These are phyloP conservation scores for Dothideomycetidae sp. DNA, from an alignment of 2,329 filamentous ascomycete species.

Conservation along the genomic window DNA sequence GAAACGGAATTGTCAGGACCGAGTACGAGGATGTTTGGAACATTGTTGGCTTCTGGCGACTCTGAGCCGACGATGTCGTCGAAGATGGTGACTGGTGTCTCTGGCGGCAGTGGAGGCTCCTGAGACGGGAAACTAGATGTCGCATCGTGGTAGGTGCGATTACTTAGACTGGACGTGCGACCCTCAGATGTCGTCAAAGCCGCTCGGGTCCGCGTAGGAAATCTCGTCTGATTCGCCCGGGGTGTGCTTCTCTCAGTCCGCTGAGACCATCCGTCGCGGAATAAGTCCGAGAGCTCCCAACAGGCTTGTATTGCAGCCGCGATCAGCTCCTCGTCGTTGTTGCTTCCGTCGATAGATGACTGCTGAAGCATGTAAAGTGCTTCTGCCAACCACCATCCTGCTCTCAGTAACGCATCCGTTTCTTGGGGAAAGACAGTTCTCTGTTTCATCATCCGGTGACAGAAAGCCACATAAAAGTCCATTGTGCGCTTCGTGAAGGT, in stretches of 20 bases:
- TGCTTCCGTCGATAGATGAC: slow-evolving; percentile 41
- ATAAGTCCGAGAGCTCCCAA: slow-evolving; percentile 88
- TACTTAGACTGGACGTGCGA: slow-evolving; percentile 35
- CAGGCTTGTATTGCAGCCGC: slow-evolving; percentile 83
- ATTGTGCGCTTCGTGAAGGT: slow-evolving; percentile 78
- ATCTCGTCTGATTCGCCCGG: slow-evolving; percentile 62
- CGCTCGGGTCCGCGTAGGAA: slow-evolving; percentile 24
- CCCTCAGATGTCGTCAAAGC: slow-evolving; percentile 14
- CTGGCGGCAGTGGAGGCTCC: slow-evolving; percentile 41
- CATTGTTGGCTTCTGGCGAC: slow-evolving; percentile 54
- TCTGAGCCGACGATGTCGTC: slow-evolving; percentile 63
- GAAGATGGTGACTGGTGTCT: slow-evolving; percentile 90
- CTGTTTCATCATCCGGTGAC: slow-evolving; percentile 93
- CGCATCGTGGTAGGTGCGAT: slow-evolving; percentile 31
- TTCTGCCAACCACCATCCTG: slow-evolving; percentile 82
- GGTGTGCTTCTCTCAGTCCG: slow-evolving; percentile 77
- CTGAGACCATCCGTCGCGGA: slow-evolving; percentile 83
- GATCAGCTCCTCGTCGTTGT: slow-evolving; percentile 53
- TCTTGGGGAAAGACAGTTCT: slow-evolving; percentile 63
- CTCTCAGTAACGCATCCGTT: slow-evolving; percentile 67
- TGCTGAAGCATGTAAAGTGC: slow-evolving; percentile 89
- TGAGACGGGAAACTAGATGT: slow-evolving; percentile 17
- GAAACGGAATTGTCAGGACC: slow-evolving; percentile 42
- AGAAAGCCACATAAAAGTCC: slow-evolving; percentile 88
- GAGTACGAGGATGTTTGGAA: slow-evolving; percentile 79